Evolutionary conservation across 2,329 filamentous ascomycete species (phyloP).

Genomic region (Grosmannia clavigera): DNA sequence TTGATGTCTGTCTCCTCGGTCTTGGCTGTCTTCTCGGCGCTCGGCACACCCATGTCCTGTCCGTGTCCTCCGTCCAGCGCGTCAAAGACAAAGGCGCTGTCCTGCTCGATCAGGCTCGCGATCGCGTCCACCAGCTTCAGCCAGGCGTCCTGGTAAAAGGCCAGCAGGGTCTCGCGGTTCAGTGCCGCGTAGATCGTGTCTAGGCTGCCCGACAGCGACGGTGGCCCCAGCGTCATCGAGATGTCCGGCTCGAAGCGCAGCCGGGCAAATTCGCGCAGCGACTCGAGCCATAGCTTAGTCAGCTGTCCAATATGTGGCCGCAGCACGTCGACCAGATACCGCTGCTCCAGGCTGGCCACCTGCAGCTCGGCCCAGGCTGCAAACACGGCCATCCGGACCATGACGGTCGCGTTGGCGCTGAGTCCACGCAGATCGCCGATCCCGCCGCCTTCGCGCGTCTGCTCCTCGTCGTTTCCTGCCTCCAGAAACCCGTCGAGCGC

Average conservation of each 20-base stretch:
- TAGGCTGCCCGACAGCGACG: conserved; percentile 69
- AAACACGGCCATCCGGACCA: conserved; percentile 97
- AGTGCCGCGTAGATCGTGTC: conserved; percentile 91
- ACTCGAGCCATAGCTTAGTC: conserved; percentile 88
- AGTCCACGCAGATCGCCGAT: conserved; percentile 90
- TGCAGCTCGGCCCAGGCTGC: conserved; percentile 96
- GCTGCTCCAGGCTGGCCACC: conserved; percentile 85
- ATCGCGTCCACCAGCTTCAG: conserved; percentile 94
- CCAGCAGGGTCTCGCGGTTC: conserved; percentile 83
- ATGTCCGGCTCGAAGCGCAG: conserved; percentile 92
- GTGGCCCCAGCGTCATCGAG: conserved; percentile 74
- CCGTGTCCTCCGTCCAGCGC: conserved; percentile 73
- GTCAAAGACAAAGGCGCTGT: conserved; percentile 95
- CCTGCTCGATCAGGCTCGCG: conserved; percentile 91
- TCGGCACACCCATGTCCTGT: too few species aligned
- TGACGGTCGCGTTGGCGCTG: conserved; percentile 91
- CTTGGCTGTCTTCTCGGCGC: too few species aligned
- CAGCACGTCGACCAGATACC: conserved; percentile 77
- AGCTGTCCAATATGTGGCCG: conserved; percentile 81
- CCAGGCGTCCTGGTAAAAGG: conserved; percentile 97
- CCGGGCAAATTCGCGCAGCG: conserved; percentile 83
- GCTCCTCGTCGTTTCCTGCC: conserved; percentile 40
- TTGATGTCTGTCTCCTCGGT: conserved; percentile 58
- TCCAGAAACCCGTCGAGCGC: conserved; percentile 80
- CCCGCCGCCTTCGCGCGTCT: conserved; percentile 36